Evolutionary conservation across 306 rosid genomes (phyloP).

Genomic region (Sechiopsis laciniata): DNA sequence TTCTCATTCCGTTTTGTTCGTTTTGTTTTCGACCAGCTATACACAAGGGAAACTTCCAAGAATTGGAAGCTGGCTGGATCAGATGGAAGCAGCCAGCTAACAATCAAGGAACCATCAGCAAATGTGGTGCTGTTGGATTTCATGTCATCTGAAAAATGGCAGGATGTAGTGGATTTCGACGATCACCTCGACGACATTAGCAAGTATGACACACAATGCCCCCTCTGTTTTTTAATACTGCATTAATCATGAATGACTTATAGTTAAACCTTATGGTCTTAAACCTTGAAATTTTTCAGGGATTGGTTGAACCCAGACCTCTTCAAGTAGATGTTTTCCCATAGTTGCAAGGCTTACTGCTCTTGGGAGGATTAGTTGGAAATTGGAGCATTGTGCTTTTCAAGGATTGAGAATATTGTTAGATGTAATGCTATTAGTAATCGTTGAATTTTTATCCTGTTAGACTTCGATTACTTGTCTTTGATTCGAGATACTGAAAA

Average conservation of each 20-base stretch:
- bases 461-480: background rate
- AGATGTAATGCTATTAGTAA: background rate
- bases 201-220: slow-evolving; percentile 46
- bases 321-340: slow-evolving; percentile 48
- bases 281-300: slow-evolving; percentile 38
- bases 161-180: slow-evolving; percentile 71
- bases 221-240: background rate
- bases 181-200: slow-evolving; percentile 95
- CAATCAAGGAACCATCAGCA: slow-evolving; percentile 73
- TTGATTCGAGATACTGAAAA: background rate
- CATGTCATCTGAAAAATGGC: slow-evolving; percentile 73
- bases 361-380: background rate
- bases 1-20: background rate
- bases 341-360: background rate
- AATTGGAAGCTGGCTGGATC: slow-evolving; percentile 72
- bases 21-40: slow-evolving; percentile 38
- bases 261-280: background rate
- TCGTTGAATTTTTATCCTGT: background rate
- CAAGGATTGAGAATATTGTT: slow-evolving; percentile 4
- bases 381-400: slow-evolving; percentile 5
- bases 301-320: slow-evolving; percentile 93
- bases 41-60: slow-evolving; percentile 74
- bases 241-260: background rate
- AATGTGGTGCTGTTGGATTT: slow-evolving; percentile 71
- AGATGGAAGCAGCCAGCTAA: slow-evolving; percentile 51